Evolutionary conservation across 2,329 filamentous ascomycete species (phyloP).

Genomic region (Colletotrichum sp.): DNA sequence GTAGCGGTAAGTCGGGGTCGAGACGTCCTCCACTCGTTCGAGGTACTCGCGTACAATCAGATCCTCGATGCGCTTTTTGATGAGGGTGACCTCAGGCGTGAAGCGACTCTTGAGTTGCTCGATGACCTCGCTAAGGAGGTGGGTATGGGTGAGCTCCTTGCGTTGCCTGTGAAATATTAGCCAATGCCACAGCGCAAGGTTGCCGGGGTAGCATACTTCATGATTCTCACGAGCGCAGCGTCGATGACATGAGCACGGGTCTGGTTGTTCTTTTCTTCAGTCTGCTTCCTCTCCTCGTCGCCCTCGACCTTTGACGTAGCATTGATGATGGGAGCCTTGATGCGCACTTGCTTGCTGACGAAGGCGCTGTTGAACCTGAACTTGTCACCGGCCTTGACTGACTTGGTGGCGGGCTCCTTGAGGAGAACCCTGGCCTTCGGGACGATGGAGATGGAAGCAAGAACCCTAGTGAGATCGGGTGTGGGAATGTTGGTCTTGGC

Average conservation of each 20-base stretch:
- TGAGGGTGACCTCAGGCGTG: conserved; percentile 76
- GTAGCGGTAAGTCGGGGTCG: conserved; percentile 71
- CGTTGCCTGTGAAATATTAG: conserved; percentile 64
- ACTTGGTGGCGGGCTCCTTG: conserved; percentile 82
- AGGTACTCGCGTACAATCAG: conserved; percentile 80
- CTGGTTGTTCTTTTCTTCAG: conserved; percentile 78
- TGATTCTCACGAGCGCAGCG: conserved; percentile 79
- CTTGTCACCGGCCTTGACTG: conserved; percentile 75
- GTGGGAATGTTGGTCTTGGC: conserved; percentile 79
- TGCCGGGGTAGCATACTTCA: conserved; percentile 71
- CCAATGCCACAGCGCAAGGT: not conserved
- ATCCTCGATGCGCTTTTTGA: conserved; percentile 83
- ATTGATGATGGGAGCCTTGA: conserved; percentile 87
- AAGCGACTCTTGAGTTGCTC: conserved; percentile 72
- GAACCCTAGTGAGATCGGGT: conserved; percentile 74
- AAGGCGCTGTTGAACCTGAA: conserved; percentile 88
- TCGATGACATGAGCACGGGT: conserved; percentile 75
- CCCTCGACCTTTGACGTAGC: conserved; percentile 86
- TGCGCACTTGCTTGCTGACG: conserved; percentile 80
- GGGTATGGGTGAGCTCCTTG: conserved; percentile 72
- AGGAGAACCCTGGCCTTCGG: conserved; percentile 82
- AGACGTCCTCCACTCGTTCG: conserved; percentile 74
- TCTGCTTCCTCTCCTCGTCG: conserved; percentile 69
- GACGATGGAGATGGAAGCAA: conserved; percentile 83
- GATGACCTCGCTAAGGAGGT: conserved; percentile 75